These are phyloP conservation scores for Botryotinia globosa DNA, from an alignment of 2,329 filamentous ascomycete species.

Conservation along the genomic window DNA sequence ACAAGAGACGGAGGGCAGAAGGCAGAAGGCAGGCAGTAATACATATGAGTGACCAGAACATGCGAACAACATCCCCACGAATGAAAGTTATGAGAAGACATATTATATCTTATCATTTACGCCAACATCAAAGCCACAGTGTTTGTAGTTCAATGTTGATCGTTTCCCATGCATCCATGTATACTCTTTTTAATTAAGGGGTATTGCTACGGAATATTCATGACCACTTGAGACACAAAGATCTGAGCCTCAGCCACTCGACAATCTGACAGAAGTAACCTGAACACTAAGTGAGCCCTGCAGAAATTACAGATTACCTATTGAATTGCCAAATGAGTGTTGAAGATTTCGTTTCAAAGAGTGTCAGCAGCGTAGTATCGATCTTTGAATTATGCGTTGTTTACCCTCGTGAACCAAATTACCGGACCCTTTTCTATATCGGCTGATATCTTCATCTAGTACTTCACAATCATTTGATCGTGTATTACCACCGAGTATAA, in stretches of 20 bases:
- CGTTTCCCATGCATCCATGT: background rate
- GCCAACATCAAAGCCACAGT: background rate
- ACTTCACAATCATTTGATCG: slow-evolving; percentile 16
- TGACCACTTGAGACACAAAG: slow-evolving; percentile 12
- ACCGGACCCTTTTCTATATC: slow-evolving; percentile 12
- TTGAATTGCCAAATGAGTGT: background rate
- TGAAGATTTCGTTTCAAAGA: slow-evolving; percentile 1
- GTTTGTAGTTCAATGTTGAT: background rate
- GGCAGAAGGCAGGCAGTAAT: background rate
- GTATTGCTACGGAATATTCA: slow-evolving; percentile 12
- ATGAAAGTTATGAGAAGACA: background rate
- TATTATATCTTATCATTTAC: background rate
- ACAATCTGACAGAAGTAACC: slow-evolving; percentile 19
- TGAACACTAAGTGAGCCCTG: background rate
- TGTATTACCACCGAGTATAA: slow-evolving; percentile 22
- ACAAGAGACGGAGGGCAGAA: background rate
- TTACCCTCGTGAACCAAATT: slow-evolving; percentile 17
- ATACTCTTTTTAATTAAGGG: slow-evolving; percentile 9
- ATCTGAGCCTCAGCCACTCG: slow-evolving; percentile 17
- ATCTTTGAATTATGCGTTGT: slow-evolving; percentile 5
- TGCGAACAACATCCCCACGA: background rate
- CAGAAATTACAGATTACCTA: background rate
- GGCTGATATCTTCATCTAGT: slow-evolving; percentile 10
- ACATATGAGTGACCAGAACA: background rate
- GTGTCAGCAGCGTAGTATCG: slow-evolving; percentile 8